phyloP scores from a whole-genome alignment of 108 stramenopile species.

The Nitzschia palea region DNA sequence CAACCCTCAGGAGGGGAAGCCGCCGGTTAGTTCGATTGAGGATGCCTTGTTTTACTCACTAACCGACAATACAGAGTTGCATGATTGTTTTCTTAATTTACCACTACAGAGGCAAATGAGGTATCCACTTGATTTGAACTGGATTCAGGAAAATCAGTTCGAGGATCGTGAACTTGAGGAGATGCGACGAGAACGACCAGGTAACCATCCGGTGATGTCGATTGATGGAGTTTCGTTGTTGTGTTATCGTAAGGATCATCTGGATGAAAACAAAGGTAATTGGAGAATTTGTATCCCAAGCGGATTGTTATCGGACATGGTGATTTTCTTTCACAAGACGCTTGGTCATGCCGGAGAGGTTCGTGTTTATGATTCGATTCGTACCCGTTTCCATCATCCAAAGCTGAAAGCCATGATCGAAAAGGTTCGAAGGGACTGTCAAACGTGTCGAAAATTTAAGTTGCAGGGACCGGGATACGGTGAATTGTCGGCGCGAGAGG shows the following conservation, averaged over 20 bases:
- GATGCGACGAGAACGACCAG: background rate
- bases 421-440: background rate
- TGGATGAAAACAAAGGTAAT: background rate
- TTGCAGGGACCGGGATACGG: slow-evolving; percentile 23
- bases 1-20: no score
- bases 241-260: slow-evolving; percentile 9
- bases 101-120: slow-evolving; percentile 1
- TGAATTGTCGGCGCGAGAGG: slow-evolving; percentile 15
- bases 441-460: slow-evolving; percentile 27
- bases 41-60: background rate
- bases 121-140: slow-evolving; percentile 9
- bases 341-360: slow-evolving; percentile 33
- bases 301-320: slow-evolving; percentile 1
- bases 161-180: slow-evolving; percentile 21
- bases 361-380: slow-evolving; percentile 14
- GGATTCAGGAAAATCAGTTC: slow-evolving; percentile 2
- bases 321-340: slow-evolving; percentile 35
- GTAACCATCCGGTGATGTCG: background rate
- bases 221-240: background rate
- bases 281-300: slow-evolving; percentile 42
- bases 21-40: background rate
- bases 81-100: slow-evolving; percentile 24
- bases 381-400: background rate
- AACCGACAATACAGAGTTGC: background rate
- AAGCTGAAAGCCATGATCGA: background rate